Base-by-base conservation (phyloP, 2,329 filamentous ascomycete genomes). In the Parastagonospora nodorum region DNA sequence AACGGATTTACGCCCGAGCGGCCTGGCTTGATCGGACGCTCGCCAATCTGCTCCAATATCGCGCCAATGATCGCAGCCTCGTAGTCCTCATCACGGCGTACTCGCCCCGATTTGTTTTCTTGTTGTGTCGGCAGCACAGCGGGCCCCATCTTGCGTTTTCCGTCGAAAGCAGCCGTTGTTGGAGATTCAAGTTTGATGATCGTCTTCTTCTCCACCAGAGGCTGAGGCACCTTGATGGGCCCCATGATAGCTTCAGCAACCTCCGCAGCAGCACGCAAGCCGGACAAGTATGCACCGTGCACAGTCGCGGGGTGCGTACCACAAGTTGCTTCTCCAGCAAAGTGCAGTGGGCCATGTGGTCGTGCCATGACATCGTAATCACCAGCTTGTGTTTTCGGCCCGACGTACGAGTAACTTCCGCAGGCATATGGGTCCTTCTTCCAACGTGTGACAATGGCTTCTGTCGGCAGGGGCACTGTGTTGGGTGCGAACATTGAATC, bases 221-320 rank as follows among this genome's bases (percentile, higher is more conserved):
- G 92, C 0, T 89, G 63, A 2, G 68, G 88, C 9, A 96, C 78
- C 38, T 87, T 77, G 51, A 99, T 91, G 0, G 91, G 87, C 1
- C 94, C 94, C 29, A 94, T 79, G 70, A 97, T 83, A 2, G 84
- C 79, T 47, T 93, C 87, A 32, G 96, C 79, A 2, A 99, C 84
- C 67, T 97, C 92, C 2, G 89, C 88, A 9, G 94, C 94, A 3
- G 89, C 94, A 42, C 94, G 87, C 5, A 99, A 80, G 2, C 94
- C 95, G 2, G 94, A 97, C 4, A 99, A 79, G 68, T 97, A 99
- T 8, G 94, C 95, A 5, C 94, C 94, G 62, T 99, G 94, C 0
- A 99, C 94, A 2, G 94, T 99, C 29, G 95, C 94, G 10, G 95
- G 94, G 69, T 99, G 92, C 0, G 92, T 96, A 40, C 90, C 92